phyloP scores from a whole-genome alignment of 2,329 filamentous ascomycete species.

The Ascochyta clinopodiicola region DNA sequence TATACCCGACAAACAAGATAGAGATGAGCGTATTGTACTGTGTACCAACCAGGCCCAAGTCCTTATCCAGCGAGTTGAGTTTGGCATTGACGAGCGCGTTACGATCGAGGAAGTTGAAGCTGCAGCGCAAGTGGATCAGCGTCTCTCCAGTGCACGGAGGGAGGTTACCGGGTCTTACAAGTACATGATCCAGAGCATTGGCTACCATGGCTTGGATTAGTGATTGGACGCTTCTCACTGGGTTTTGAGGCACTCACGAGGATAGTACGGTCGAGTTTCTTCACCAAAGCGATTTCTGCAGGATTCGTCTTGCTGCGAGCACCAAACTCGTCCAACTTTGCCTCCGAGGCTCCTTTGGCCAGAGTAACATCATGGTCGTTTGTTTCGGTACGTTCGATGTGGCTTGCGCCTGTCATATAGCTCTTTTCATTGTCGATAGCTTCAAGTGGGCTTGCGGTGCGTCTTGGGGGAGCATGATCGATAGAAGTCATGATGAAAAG shows the following conservation, averaged over 20 bases:
- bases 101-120: constrained; percentile 56
- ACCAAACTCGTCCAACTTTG: constrained; percentile 37
- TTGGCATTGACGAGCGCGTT: constrained; percentile 71
- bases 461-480: background rate
- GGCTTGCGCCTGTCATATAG: background rate
- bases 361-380: constrained; percentile 7
- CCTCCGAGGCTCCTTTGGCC: constrained; percentile 22
- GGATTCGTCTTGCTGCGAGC: constrained; percentile 42
- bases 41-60: constrained; percentile 47
- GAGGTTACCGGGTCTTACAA: constrained; percentile 23
- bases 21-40: constrained; percentile 16
- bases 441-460: background rate
- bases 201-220: constrained; percentile 29
- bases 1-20: constrained; percentile 58
- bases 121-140: background rate
- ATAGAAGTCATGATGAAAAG: background rate
- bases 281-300: constrained; percentile 41
- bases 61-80: constrained; percentile 66
- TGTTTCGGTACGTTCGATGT: constrained; percentile 13
- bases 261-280: constrained; percentile 41
- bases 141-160: background rate
- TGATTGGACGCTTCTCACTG: background rate
- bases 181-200: constrained; percentile 53
- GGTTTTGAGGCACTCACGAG: constrained; percentile 24
- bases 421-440: constrained; percentile 1